These are phyloP conservation scores for Racocetra persica DNA, from an alignment of 371 early-diverging fungal genomes.

Conservation along the genomic window DNA sequence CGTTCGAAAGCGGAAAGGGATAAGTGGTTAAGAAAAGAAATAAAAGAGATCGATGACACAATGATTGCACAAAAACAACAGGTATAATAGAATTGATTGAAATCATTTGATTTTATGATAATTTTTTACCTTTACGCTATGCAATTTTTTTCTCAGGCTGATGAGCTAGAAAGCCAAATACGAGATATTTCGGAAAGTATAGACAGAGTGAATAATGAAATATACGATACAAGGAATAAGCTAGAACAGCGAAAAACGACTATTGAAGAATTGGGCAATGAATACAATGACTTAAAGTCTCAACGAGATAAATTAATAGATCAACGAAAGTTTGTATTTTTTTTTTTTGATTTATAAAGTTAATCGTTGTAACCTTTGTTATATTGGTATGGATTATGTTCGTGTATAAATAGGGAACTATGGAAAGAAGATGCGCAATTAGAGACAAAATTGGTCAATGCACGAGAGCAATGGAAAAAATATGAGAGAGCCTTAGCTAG, in stretches of 20 bases:
- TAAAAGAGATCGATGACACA: conserved; percentile 64
- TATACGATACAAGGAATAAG: conserved; percentile 57
- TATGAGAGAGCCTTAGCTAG: conserved; percentile 76
- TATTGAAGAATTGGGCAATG: conserved; percentile 49
- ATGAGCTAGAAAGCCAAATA: conserved; percentile 51
- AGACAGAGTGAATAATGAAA: conserved; percentile 50
- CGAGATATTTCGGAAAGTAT: conserved; percentile 43
- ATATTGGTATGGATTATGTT: too few relatives aligned
- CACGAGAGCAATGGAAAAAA: conserved; percentile 77
- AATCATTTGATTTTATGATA: not conserved
- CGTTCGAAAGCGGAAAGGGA: conserved; percentile 75
- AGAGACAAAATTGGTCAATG: conserved; percentile 70
- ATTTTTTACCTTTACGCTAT: not conserved
- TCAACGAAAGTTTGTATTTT: conserved; percentile 66
- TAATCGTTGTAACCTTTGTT: too few relatives aligned
- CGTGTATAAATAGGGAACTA: conserved; percentile 53
- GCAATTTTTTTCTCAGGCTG: conserved; percentile 41
- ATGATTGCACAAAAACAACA: conserved; percentile 61
- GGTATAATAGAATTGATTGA: conserved; percentile 18
- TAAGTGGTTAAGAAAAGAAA: conserved; percentile 73
- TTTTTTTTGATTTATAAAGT: not conserved
- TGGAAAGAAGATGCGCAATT: conserved; percentile 93
- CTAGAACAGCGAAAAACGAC: conserved; percentile 53
- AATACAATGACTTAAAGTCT: conserved; percentile 51
- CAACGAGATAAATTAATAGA: conserved; percentile 75